Conservation (phyloP, 108 stramenopile species). For the Cyclotella choctawhatcheeana region DNA sequence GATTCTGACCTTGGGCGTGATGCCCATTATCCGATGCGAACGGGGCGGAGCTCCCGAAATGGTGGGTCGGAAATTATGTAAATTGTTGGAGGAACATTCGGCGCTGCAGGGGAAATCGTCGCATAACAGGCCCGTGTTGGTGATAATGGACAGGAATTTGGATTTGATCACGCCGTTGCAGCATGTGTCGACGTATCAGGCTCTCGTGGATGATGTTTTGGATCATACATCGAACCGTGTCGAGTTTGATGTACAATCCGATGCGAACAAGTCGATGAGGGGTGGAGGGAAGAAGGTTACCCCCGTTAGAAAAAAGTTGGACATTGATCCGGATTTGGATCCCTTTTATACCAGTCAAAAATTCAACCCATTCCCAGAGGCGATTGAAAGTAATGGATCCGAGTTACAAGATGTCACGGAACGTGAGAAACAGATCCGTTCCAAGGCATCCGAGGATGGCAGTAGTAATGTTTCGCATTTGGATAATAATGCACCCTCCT, state of each 20-base stretch:
- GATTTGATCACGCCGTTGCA: conserved; percentile 93
- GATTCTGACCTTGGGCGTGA: conserved; percentile 86
- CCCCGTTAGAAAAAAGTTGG: conserved; percentile 82
- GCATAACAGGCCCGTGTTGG: conserved; percentile 86
- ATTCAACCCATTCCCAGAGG: conserved; percentile 96
- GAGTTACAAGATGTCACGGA: conserved; percentile 93
- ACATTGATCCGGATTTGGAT: conserved; percentile 92
- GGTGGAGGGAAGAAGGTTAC: conserved; percentile 49
- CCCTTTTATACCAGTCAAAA: conserved; percentile 89
- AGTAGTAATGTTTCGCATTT: conserved; percentile 44
- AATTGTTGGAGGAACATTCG: conserved; percentile 87
- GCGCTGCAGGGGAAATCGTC: conserved; percentile 50
- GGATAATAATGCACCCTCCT: conserved; percentile 76
- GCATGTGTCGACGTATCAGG: conserved; percentile 96
- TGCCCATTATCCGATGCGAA: conserved; percentile 94
- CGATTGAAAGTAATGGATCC: conserved; percentile 93
- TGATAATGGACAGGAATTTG: conserved; percentile 95
- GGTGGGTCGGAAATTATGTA: conserved; percentile 92
- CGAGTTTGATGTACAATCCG: conserved; percentile 71
- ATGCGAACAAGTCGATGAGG: conserved; percentile 22
- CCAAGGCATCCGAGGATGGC: conserved; percentile 55
- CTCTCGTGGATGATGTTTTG: conserved; percentile 95
- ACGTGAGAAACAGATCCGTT: conserved; percentile 80
- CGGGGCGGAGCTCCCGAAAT: conserved; percentile 95
- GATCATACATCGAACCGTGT: conserved; percentile 92